phyloP scores from a whole-genome alignment of 805 yeast genomes.

The Sugiyamaella mastotermitis region DNA sequence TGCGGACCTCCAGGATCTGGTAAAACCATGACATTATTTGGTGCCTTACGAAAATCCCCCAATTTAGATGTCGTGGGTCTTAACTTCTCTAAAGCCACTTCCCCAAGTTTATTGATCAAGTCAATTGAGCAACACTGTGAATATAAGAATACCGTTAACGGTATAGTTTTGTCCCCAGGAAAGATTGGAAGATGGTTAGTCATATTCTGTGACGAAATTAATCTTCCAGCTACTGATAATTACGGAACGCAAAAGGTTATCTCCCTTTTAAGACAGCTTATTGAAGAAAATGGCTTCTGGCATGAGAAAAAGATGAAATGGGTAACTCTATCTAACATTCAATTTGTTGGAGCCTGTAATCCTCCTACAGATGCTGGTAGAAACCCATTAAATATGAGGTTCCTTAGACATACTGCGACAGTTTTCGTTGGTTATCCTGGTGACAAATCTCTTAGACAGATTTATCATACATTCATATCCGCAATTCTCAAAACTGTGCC shows the following conservation, averaged over 20 bases:
- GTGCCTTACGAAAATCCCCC: slow-evolving; percentile 54
- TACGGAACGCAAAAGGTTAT: slow-evolving; percentile 72
- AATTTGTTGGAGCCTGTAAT: slow-evolving; percentile 93
- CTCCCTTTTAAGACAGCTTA: slow-evolving; percentile 64
- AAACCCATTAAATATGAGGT: slow-evolving; percentile 47
- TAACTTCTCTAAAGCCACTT: slow-evolving; percentile 78
- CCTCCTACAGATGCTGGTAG: slow-evolving; percentile 83
- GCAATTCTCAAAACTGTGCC: slow-evolving; percentile 61
- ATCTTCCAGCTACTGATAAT: slow-evolving; percentile 65
- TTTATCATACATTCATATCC: slow-evolving; percentile 53
- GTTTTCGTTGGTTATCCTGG: slow-evolving; percentile 80
- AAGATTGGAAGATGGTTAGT: slow-evolving; percentile 65
- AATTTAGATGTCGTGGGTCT: slow-evolving; percentile 57
- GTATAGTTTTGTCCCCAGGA: slow-evolving; percentile 52
- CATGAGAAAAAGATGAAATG: slow-evolving; percentile 50
- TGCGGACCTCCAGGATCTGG: slow-evolving; percentile 99
- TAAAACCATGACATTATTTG: slow-evolving; percentile 83
- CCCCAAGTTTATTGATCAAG: slow-evolving; percentile 52
- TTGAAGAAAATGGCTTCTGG: slow-evolving; percentile 79
- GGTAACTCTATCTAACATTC: slow-evolving; percentile 59
- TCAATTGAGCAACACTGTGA: slow-evolving; percentile 70
- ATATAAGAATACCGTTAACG: slow-evolving; percentile 47
- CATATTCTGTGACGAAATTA: slow-evolving; percentile 87
- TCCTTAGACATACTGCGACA: slow-evolving; percentile 59
- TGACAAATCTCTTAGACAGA: slow-evolving; percentile 50